Evolutionary conservation across 768 basidiomycete species (phyloP).

Genomic region (Phylloporus rhodoxanthus): DNA sequence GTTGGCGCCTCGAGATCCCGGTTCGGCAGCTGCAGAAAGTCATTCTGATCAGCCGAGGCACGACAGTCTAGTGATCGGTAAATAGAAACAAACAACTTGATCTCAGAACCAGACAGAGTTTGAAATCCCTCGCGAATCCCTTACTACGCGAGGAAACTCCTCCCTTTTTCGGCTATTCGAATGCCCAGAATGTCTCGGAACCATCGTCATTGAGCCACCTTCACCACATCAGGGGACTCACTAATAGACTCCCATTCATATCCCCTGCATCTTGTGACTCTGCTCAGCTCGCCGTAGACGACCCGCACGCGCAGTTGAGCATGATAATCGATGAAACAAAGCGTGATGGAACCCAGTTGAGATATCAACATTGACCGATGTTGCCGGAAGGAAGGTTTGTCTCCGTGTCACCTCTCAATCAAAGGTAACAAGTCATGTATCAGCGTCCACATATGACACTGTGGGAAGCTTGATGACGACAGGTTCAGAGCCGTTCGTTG

Average conservation of each 20-base stretch:
- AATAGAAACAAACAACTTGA: too few relatives aligned
- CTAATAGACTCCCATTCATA: too few relatives aligned
- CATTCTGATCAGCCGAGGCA: too few relatives aligned
- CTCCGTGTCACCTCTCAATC: conserved; percentile 14
- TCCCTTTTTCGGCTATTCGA: not conserved
- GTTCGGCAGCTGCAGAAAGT: too few relatives aligned
- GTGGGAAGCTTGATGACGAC: conserved; percentile 6
- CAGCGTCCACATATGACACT: conserved; percentile 16
- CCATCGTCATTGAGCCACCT: too few relatives aligned
- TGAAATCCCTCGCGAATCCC: not conserved
- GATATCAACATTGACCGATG: conserved; percentile 9
- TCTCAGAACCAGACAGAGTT: not conserved
- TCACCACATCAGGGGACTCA: too few relatives aligned
- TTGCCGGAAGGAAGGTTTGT: conserved; percentile 6
- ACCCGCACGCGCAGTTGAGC: conserved; percentile 3
- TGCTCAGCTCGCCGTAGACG: not conserved
- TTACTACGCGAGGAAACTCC: not conserved
- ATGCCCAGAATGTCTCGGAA: not conserved
- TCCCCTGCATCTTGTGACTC: too few relatives aligned
- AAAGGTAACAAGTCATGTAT: conserved; percentile 13
- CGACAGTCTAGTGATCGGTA: too few relatives aligned
- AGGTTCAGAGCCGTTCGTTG: conserved; percentile 5
- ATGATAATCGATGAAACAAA: conserved; percentile 3
- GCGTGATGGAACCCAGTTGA: not conserved
- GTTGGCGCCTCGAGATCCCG: too few relatives aligned